Evolutionary conservation across 495 filamentous ascomycete species (phyloP), one percentile per base, ranked within the genome.

Genomic region (Hypoxylon lenormandii): DNA sequence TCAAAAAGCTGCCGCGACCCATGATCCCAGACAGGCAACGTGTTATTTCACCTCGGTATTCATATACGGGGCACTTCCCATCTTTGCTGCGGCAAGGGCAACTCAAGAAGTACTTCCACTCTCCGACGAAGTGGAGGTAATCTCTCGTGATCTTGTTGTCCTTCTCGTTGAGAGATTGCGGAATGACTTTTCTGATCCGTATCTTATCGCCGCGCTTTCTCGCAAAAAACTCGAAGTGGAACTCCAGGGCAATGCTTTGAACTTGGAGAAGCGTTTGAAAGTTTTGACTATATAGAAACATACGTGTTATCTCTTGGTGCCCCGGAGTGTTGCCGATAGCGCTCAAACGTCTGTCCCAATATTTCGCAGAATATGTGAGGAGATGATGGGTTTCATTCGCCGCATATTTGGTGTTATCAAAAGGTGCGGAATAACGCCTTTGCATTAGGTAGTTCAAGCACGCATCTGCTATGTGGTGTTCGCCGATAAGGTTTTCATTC

Each of bases 261-360:
- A 33, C 23, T n/a, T 50, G 47, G 18, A 50, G 47, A 10, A 50
- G 47, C 8, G 47, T 50, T 10, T 50, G 47, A 12, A 50, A 50
- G 23, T 33, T 50, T 33, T 12, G 10, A 30, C 8, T 30, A 11
- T 11, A 5, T 30, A 50, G 47, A 15, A 50, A 33, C 23, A 3
- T 30, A n/a, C 15, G 3, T 13, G 13, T 33, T 33, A 50, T n/a
- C 26, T 50, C 47, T 10, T 4, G 11, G 4, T n/a, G 47, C 12
- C 6, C 6, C 13, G 22, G 11, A n/a, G 47, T 50, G 13, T 15
- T 50, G 18, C n/a, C 23, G 10, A 50, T 22, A 16, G 47, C 22
- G 23, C 30, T 22, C 15, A 50, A 22, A 13, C 30, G 47, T n/a
- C 15, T 50, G 15, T 50, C 47, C 47, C 47, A 50, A n/a, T 30